Conservation (phyloP, 2,329 filamentous ascomycete species). For the Colletotrichum cuscutae region DNA sequence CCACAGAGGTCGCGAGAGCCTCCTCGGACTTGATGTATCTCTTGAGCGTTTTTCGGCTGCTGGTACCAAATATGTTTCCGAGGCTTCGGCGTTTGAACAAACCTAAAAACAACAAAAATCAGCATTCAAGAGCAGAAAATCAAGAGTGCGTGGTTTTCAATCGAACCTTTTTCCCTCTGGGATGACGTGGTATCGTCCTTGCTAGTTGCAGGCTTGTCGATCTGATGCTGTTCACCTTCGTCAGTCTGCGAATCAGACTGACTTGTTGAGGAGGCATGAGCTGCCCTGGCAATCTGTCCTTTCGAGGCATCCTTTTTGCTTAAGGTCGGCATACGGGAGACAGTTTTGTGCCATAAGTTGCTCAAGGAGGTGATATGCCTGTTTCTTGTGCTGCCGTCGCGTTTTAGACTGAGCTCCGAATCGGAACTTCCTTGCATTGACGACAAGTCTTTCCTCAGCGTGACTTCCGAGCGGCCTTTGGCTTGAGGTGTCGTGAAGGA, state of each 20-base stretch:
- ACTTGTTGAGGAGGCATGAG: not conserved
- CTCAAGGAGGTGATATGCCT: not conserved
- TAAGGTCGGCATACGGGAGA: not conserved
- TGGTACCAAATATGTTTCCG: not conserved
- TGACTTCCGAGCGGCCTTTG: not conserved
- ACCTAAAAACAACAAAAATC: not conserved
- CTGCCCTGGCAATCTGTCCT: not conserved
- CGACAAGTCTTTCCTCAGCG: not conserved
- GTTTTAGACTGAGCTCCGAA: not conserved
- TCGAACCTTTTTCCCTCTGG: not conserved
- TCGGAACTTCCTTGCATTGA: not conserved
- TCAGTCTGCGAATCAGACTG: not conserved
- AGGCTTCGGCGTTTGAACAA: slow-evolving; percentile 4
- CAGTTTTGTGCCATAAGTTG: not conserved
- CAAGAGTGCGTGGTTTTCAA: not conserved
- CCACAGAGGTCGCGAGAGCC: not conserved
- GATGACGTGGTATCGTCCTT: not conserved
- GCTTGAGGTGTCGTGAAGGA: not conserved
- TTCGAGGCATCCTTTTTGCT: not conserved
- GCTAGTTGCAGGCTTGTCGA: not conserved
- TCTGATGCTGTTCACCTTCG: not conserved
- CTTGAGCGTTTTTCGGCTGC: not conserved
- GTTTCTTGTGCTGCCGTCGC: not conserved
- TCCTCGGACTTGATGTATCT: not conserved
- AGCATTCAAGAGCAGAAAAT: not conserved